phyloP scores from a whole-genome alignment of 73 alveolate species.

The Uronychia setigera region DNA sequence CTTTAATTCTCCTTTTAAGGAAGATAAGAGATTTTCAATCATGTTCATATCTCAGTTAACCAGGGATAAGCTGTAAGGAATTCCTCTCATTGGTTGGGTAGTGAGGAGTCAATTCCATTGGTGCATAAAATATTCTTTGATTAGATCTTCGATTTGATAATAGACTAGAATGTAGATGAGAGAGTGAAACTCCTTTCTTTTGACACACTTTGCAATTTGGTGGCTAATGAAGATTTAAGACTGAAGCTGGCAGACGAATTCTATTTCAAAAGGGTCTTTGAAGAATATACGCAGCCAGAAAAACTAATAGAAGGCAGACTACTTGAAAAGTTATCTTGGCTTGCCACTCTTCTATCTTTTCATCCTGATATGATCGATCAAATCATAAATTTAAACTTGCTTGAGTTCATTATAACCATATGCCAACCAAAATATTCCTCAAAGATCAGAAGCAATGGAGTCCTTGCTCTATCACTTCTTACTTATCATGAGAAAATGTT shows the following conservation, averaged over 20 bases:
- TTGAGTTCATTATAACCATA: conserved; percentile 43
- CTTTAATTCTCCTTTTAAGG: conserved; percentile 60
- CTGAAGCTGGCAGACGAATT: conserved; percentile 32
- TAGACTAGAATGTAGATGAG: conserved; percentile 53
- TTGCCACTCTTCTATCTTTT: conserved; percentile 59
- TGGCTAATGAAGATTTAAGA: conserved; percentile 33
- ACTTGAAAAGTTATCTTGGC: conserved; percentile 64
- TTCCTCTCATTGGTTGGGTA: not conserved
- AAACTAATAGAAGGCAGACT: not conserved
- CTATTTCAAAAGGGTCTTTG: conserved; percentile 53
- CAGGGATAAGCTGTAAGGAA: conserved; percentile 33
- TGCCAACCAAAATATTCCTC: conserved; percentile 32
- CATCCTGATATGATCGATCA: conserved; percentile 64
- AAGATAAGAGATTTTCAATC: conserved; percentile 60
- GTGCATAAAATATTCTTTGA: conserved; percentile 60
- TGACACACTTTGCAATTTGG: conserved; percentile 52
- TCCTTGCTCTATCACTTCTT: conserved; percentile 60
- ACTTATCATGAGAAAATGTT: conserved; percentile 68
- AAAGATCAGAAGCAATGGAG: conserved; percentile 60
- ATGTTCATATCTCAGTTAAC: conserved; percentile 52
- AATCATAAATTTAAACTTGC: conserved; percentile 47
- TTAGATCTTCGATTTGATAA: conserved; percentile 33
- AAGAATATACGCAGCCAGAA: conserved; percentile 7
- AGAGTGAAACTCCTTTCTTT: conserved; percentile 41
- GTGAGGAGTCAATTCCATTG: not conserved